Conservation (phyloP, 495 filamentous ascomycete species). For the Cairneyella variabilis region DNA sequence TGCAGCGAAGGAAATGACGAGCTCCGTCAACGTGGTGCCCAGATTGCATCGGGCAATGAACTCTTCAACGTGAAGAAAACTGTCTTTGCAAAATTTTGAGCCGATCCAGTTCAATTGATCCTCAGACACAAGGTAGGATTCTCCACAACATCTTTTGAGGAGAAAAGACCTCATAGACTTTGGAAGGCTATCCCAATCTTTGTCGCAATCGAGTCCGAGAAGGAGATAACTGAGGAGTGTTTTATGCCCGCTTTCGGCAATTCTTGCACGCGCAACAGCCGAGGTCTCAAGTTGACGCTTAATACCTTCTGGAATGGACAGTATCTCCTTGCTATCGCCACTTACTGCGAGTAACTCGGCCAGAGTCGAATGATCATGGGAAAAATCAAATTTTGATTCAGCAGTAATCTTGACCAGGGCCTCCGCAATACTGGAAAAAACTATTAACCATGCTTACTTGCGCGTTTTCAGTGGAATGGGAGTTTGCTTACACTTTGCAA, state of each 20-base stretch:
- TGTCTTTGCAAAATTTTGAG: background rate
- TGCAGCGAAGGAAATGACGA: background rate
- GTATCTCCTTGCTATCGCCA: background rate
- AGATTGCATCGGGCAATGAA: slow-evolving; percentile 9
- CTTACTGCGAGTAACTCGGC: background rate
- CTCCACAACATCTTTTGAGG: background rate
- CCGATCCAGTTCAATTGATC: background rate
- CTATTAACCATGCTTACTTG: too few relatives aligned
- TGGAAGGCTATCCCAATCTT: background rate
- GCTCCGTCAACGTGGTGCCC: background rate
- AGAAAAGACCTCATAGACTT: background rate
- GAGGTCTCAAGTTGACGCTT: slow-evolving; percentile 9
- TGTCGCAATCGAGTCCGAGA: background rate
- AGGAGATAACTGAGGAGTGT: background rate
- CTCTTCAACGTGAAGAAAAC: background rate
- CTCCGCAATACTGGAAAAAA: slow-evolving; percentile 2
- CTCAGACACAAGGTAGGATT: background rate
- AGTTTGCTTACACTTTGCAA: too few relatives aligned
- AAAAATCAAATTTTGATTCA: background rate
- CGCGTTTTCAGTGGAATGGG: too few relatives aligned
- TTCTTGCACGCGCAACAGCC: background rate
- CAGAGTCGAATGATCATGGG: slow-evolving; percentile 5
- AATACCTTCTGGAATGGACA: slow-evolving; percentile 5
- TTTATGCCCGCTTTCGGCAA: too few relatives aligned
- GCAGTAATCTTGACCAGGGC: background rate